Evolutionary conservation across 495 filamentous ascomycete genomes (phyloP).

Genomic region (Neurospora sp.): DNA sequence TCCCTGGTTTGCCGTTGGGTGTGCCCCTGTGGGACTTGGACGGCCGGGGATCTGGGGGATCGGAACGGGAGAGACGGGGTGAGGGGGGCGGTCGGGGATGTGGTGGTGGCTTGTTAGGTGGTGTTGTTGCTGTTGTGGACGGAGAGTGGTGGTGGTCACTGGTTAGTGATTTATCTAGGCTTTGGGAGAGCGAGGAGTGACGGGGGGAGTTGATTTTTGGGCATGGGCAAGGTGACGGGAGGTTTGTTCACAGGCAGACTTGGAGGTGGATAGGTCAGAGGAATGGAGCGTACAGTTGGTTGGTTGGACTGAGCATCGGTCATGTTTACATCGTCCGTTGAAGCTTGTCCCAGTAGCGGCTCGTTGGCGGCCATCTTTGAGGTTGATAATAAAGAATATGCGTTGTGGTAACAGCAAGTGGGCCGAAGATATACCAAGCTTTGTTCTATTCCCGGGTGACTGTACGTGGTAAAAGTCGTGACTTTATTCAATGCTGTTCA

Average conservation of each 20-base stretch:
- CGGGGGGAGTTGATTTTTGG: not conserved
- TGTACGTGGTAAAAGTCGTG: not conserved
- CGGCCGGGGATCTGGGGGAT: slow-evolving; percentile 15
- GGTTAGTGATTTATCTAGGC: slow-evolving; percentile 9
- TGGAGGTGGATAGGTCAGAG: not conserved
- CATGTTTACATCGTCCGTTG: slow-evolving; percentile 19
- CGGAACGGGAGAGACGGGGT: slow-evolving; percentile 8
- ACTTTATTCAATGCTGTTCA: not conserved
- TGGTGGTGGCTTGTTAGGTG: slow-evolving; percentile 4
- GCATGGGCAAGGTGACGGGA: not conserved
- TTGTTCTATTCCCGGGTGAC: not conserved
- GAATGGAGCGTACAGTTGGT: slow-evolving; percentile 7
- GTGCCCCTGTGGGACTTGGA: slow-evolving; percentile 8
- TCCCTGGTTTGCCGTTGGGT: slow-evolving; percentile 24
- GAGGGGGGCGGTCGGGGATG: not conserved
- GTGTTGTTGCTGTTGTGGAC: slow-evolving; percentile 12
- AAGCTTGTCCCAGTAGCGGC: not conserved
- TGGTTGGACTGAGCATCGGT: slow-evolving; percentile 16
- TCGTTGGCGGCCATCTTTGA: not conserved
- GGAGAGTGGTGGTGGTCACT: slow-evolving; percentile 13
- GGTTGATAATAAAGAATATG: not conserved
- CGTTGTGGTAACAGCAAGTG: not conserved
- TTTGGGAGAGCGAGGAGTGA: not conserved
- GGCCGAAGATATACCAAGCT: not conserved
- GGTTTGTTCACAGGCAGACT: not conserved